Evolutionary conservation across 129 eudicot species (phyloP).

Genomic region (Oenanthe sinensis): DNA sequence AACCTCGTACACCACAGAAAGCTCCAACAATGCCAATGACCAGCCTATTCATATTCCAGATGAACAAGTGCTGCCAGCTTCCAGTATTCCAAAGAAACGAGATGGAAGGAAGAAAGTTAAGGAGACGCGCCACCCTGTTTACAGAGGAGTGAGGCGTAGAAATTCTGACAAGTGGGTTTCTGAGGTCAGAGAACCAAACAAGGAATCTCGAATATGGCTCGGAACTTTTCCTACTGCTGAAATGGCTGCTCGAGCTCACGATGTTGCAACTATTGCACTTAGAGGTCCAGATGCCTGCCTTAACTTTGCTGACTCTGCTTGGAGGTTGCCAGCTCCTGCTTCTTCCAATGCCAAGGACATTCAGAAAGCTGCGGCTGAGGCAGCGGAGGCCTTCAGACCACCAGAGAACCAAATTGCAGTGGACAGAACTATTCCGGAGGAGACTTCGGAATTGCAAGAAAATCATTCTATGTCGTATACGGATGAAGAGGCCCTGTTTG

Average conservation of each 20-base stretch:
- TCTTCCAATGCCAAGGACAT: conserved; percentile 47
- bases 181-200: conserved; percentile 37
- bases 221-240: conserved; percentile 32
- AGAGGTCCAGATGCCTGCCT: conserved; percentile 51
- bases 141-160: conserved; percentile 25
- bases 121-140: conserved; percentile 24
- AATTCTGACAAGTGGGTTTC: conserved; percentile 37
- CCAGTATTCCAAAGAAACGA: conserved; percentile 12
- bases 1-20: not conserved
- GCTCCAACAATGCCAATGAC: not conserved
- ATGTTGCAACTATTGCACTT: conserved; percentile 39
- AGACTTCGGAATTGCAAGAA: conserved; percentile 12
- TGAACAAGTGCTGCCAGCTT: conserved; percentile 12
- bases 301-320: conserved; percentile 57
- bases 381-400: conserved; percentile 53
- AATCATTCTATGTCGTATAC: conserved; percentile 10
- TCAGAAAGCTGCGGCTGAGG: conserved; percentile 64
- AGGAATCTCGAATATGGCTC: conserved; percentile 41
- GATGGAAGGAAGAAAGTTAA: conserved; percentile 22
- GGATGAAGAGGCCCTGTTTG: conserved; percentile 52
- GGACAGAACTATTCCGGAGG: conserved; percentile 7
- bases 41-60: conserved; percentile 9
- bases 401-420: not conserved
- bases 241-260: conserved; percentile 50
- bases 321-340: conserved; percentile 49